Base-by-base conservation (phyloP, 768 basidiomycete genomes). In the Calocera viscosa region DNA sequence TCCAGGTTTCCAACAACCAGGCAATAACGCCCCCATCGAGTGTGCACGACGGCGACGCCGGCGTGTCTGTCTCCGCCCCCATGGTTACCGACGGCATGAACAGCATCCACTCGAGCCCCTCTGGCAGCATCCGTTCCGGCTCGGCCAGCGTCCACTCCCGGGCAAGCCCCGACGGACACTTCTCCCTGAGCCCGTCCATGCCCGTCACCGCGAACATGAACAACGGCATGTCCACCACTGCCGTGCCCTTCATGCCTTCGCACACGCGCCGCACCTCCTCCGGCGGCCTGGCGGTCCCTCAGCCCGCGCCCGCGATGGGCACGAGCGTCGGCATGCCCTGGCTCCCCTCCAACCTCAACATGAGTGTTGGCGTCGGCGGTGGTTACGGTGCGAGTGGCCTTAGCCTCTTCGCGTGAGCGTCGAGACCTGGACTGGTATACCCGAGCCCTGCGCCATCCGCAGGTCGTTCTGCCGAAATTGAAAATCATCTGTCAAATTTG, bases 31-130 rank as follows among this genome's bases (percentile, higher is more conserved):
- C 53, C 3, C 53, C 53, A 32, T 60, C 53, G 26, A 60, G 53
- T 26, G 22, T 60, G 24, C 53, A 60, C 19, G 53, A 60, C 30
- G 53, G 53, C 19, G 53, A 60, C 30, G 53, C 53, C 30, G 53
- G 53, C 30, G 53, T 60, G 16, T 60, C 26, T 16, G 53, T 60
- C 11, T 60, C 53, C 7, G 53, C 53, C 22, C 53, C 53, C 24
- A 60, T 60, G 53, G 53, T 60, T 19, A 32, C 53, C 53, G 53
- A 60, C 53, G 53, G 53, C 14, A 60, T 60, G 53, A 60, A 60
- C 53, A 60, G 53, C 53, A 26, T 60, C 16, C 53, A 60, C 53
- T 60, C 53, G 30, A 60, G 53, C 30, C 53, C 53, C 26, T 60
- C 53, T 32, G 53, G 53, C 53, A 60, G 53, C 30, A 32, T 32